Evolutionary conservation across 2,329 filamentous ascomycete genomes (phyloP).

Genomic region (Bipolaris bicolor): DNA sequence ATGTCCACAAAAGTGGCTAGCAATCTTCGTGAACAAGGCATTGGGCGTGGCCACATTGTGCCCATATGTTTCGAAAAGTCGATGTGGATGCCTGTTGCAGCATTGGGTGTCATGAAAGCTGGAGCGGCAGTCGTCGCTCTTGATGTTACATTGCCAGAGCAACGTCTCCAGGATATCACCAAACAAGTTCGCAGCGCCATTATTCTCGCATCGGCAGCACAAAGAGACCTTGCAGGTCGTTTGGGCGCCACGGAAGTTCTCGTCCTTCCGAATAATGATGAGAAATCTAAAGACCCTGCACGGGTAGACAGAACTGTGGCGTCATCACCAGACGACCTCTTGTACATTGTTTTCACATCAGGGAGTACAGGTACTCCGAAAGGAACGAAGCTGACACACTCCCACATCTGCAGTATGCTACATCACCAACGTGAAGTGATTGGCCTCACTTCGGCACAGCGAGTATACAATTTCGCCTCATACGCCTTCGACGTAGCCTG

Average conservation of each 20-base stretch:
- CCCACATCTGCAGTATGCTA: background rate
- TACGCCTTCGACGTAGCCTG: constrained; percentile 57
- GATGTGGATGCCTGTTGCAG: constrained; percentile 36
- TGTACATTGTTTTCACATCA: constrained; percentile 65
- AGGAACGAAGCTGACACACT: constrained; percentile 64
- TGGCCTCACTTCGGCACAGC: background rate
- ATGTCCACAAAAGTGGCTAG: background rate
- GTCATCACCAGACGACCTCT: no score
- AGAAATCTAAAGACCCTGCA: no score
- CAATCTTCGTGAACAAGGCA: background rate
- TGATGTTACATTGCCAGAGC: constrained; percentile 33
- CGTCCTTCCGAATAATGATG: constrained; percentile 45
- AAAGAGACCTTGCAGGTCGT: no score
- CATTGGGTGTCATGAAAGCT: constrained; percentile 52
- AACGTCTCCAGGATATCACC: background rate
- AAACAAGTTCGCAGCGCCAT: background rate
- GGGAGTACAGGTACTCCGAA: constrained; percentile 54
- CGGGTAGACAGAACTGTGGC: no score
- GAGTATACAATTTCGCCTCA: background rate
- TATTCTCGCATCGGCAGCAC: no score
- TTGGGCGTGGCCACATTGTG: background rate
- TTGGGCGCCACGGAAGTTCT: background rate
- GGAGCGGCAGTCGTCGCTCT: constrained; percentile 51
- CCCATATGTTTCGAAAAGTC: constrained; percentile 22
- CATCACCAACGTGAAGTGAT: background rate